These are phyloP conservation scores for Ammopiptanthus mongolicus DNA, from an alignment of 306 rosid genomes.

Conservation along the genomic window DNA sequence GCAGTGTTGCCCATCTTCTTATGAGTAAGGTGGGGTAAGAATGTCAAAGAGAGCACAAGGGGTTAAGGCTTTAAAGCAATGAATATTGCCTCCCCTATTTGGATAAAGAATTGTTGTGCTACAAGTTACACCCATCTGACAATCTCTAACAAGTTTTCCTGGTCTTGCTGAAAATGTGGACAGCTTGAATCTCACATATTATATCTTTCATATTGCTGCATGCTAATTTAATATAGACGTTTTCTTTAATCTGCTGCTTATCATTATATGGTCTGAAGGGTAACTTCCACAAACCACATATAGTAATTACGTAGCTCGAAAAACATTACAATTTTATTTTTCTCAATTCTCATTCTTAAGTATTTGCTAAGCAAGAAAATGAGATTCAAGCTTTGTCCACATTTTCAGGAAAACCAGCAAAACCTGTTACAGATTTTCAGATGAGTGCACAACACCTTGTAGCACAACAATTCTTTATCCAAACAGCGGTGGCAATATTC, in stretches of 20 bases:
- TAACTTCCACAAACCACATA: not conserved
- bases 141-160: slow-evolving; percentile 32
- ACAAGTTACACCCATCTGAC: slow-evolving; percentile 37
- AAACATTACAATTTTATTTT: not conserved
- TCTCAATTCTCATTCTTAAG: not conserved
- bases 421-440: slow-evolving; percentile 31
- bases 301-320: not conserved
- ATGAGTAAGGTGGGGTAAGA: slow-evolving; percentile 42
- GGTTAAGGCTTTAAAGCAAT: slow-evolving; percentile 36
- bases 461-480: slow-evolving; percentile 36
- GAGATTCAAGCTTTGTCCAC: not conserved
- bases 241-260: not conserved
- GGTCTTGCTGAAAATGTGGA: slow-evolving; percentile 28
- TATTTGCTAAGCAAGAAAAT: not conserved
- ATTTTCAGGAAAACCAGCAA: slow-evolving; percentile 35
- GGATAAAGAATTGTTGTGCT: slow-evolving; percentile 35
- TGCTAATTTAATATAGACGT: not conserved
- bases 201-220: not conserved
- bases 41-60: slow-evolving; percentile 45
- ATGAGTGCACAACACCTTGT: slow-evolving; percentile 41
- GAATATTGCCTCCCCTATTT: slow-evolving; percentile 41
- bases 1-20: too few species aligned
- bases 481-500: slow-evolving; percentile 41
- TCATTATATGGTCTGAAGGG: not conserved
- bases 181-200: not conserved